A percentile compares a stretch with the other conserved stretches of the same genome.
phyloP scores from a whole-genome alignment of 441 rosid genomes.

The Brassica hybrid region DNA sequence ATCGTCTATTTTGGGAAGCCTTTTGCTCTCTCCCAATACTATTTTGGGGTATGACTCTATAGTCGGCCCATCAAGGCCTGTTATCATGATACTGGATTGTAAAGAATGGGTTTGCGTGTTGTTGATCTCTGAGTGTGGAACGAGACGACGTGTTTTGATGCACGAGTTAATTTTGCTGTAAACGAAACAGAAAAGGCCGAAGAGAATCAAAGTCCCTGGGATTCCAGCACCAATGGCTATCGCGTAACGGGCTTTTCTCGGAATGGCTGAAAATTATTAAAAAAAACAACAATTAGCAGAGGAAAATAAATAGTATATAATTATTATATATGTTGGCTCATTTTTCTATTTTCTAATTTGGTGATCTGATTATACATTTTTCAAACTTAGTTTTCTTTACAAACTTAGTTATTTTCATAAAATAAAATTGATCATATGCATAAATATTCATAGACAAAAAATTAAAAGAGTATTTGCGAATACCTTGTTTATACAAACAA shows the following conservation, averaged over 20 bases:
- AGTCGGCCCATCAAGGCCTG: conserved; percentile 55
- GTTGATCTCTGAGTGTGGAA: conserved; percentile 38
- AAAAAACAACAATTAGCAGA: background rate
- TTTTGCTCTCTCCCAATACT: conserved; percentile 69
- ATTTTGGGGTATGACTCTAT: conserved; percentile 70
- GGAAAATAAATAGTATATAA: background rate
- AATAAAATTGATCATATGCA: background rate
- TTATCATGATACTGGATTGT: conserved; percentile 11
- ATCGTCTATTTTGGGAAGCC: conserved; percentile 67
- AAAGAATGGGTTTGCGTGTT: conserved; percentile 24
- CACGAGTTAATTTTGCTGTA: conserved; percentile 47
- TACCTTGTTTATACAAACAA: background rate
- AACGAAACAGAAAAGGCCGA: conserved; percentile 50
- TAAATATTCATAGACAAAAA: background rate
- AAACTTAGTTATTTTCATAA: background rate
- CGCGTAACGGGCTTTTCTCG: conserved; percentile 56
- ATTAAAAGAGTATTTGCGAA: background rate
- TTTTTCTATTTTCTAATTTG: background rate
- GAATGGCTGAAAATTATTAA: conserved; percentile 43
- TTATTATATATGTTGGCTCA: background rate
- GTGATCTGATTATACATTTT: background rate
- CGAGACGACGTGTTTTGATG: conserved; percentile 31
- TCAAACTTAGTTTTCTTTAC: background rate
- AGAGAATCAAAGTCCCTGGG: conserved; percentile 48
- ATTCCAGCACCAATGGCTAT: conserved; percentile 61